These are phyloP conservation scores for Volvariella volvacea DNA, from an alignment of 1,284 basidiomycete species.

Conservation along the genomic window DNA sequence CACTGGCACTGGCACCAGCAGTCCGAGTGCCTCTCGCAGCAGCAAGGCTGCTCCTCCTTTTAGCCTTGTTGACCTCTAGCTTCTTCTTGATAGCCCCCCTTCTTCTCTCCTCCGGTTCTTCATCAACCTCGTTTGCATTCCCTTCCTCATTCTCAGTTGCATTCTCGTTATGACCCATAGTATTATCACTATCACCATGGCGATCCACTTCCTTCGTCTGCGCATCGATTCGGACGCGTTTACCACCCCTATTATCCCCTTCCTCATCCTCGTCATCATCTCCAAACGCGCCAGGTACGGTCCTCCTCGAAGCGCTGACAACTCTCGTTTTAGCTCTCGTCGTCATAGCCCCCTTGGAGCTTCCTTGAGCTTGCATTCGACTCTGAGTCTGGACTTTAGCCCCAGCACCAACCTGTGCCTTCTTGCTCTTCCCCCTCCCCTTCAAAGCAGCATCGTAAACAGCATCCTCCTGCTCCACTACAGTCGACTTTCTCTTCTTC, in stretches of 20 bases:
- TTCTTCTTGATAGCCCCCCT: conserved; percentile 53
- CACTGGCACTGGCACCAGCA: conserved; percentile 35
- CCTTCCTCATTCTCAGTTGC: conserved; percentile 1
- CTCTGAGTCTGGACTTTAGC: no score
- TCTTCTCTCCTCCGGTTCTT: conserved; percentile 34
- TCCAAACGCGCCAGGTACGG: conserved; percentile 50
- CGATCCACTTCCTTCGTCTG: no score
- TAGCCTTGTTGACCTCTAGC: conserved; percentile 55
- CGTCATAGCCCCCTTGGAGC: background rate
- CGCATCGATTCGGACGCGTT: conserved; percentile 17
- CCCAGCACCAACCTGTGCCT: conserved; percentile 20
- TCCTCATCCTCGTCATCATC: conserved; percentile 35
- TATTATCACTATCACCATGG: no score
- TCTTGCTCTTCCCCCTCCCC: background rate
- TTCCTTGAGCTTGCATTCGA: no score
- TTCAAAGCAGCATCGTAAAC: conserved; percentile 1
- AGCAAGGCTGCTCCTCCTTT: conserved; percentile 55
- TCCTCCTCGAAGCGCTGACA: conserved; percentile 39
- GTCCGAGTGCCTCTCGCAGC: conserved; percentile 24
- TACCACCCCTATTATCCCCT: conserved; percentile 25
- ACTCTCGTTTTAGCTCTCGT: conserved; percentile 29
- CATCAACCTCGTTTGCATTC: conserved; percentile 19
- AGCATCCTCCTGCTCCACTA: conserved; percentile 17
- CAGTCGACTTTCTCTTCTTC: conserved; percentile 41
- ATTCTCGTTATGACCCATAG: no score